Conservation (phyloP, 179 eudicot genomes). For the Pouteria campechiana region DNA sequence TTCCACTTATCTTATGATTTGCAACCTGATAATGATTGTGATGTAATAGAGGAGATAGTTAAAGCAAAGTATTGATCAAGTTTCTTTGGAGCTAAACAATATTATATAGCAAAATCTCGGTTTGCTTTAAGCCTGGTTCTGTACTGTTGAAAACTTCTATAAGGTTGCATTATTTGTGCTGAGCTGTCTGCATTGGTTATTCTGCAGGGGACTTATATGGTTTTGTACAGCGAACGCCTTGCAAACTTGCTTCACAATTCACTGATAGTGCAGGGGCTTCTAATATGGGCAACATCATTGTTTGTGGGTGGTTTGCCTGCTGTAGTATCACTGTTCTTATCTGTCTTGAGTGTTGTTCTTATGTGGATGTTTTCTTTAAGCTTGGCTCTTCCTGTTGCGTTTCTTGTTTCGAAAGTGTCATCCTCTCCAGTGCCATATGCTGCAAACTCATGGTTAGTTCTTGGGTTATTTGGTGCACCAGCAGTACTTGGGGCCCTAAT, state of each 20-base stretch:
- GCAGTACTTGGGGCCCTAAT: conserved; percentile 85
- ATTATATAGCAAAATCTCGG: too few species aligned
- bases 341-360: conserved; percentile 53
- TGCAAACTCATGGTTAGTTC: conserved; percentile 60
- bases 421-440: conserved; percentile 60
- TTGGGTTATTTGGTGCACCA: conserved; percentile 81
- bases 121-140: too few species aligned
- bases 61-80: too few species aligned
- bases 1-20: too few species aligned
- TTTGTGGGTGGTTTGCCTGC: conserved; percentile 76
- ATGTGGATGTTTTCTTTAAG: conserved; percentile 76
- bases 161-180: neutral
- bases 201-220: conserved; percentile 82
- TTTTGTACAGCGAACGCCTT: conserved; percentile 51
- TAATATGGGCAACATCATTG: conserved; percentile 71
- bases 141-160: too few species aligned
- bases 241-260: conserved; percentile 86
- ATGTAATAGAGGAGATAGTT: too few species aligned
- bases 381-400: conserved; percentile 55
- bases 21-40: too few species aligned
- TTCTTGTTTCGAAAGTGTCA: conserved; percentile 45
- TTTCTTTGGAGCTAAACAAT: too few species aligned
- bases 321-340: conserved; percentile 43
- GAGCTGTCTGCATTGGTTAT: conserved; percentile 1
- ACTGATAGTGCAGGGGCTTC: conserved; percentile 67